These are phyloP conservation scores for Trifolium subterraneum DNA, from an alignment of 306 rosid genomes.

Conservation along the genomic window DNA sequence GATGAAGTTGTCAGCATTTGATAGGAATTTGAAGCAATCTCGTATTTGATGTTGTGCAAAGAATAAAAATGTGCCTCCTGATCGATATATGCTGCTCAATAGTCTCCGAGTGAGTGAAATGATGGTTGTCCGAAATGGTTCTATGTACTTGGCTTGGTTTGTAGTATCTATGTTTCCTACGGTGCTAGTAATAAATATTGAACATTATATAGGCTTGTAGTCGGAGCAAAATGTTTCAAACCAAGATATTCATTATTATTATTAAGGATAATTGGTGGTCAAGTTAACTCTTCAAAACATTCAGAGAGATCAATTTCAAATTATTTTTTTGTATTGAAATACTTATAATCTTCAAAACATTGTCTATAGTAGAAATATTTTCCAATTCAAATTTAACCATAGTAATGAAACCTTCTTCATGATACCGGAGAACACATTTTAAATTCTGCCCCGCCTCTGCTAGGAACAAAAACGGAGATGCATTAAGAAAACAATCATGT, in stretches of 20 bases:
- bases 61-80: slow-evolving; percentile 16
- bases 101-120: slow-evolving; percentile 33
- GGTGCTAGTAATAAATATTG: background rate
- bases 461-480: too few species aligned
- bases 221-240: background rate
- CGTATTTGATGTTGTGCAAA: slow-evolving; percentile 5
- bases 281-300: background rate
- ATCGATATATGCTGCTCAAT: slow-evolving; percentile 27
- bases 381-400: too few species aligned
- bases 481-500: too few species aligned
- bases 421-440: too few species aligned
- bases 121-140: slow-evolving; percentile 5
- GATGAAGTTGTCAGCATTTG: slow-evolving; percentile 38
- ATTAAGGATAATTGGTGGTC: background rate
- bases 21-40: slow-evolving; percentile 14
- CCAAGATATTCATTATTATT: background rate
- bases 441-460: too few species aligned
- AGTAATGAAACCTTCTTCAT: too few species aligned
- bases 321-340: too few species aligned
- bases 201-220: slow-evolving; percentile 12
- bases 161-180: slow-evolving; percentile 23
- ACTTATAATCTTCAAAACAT: too few species aligned
- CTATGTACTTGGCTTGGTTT: background rate
- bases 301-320: too few species aligned
- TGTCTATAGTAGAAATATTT: too few species aligned